Evolutionary conservation across 805 yeast genomes (phyloP), one percentile per base, ranked within the genome.

Genomic region (Metschnikowia borealis): DNA sequence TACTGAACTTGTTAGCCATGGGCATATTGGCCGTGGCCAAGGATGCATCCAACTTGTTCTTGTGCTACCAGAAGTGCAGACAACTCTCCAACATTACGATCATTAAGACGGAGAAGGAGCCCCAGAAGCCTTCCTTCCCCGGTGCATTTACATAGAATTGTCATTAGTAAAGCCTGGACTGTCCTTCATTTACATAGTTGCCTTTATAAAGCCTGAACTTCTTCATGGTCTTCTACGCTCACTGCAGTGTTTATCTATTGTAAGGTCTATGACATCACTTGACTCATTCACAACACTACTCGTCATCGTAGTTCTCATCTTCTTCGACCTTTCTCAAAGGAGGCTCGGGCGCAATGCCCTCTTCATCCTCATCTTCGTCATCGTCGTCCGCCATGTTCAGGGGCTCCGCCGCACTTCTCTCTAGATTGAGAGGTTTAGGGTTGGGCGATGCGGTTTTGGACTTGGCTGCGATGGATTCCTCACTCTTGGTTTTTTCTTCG

Each of bases 241-340:
- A 26, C 29, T 26, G 29, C 29, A 39, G 34, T 26, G 20, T 23
- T 23, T 17, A 15, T 39, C 43, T 26, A 39, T 29, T 29, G 43
- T 38, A 38, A 38, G 18, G 41, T 23, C 41, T 38, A 38, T 38
- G 32, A n/a, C 41, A 38, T 38, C 26, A 21, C 29, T n/a, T 3
- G 31, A 21, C 17, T 29, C 14, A 26, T 15, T 17, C 34, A 34
- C 13, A 14, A n/a, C 41, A 33, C 55, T 57, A 66, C 47, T 73
- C 76, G 46, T 73, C 78, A 51, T 73, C 78, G 57, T 74, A 74
- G 55, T 74, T 66, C 56, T 73, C 78, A 52, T 74, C 78, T 55
- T 74, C 78, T 38, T 73, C 76, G 26, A 74, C 73, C 44, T 68
- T 69, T 52, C 78, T 63, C 68, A 73, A 61, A 14, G 78, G 78